Evolutionary conservation across 257 asterid species (phyloP).

Genomic region (Penstemon newberryi): DNA sequence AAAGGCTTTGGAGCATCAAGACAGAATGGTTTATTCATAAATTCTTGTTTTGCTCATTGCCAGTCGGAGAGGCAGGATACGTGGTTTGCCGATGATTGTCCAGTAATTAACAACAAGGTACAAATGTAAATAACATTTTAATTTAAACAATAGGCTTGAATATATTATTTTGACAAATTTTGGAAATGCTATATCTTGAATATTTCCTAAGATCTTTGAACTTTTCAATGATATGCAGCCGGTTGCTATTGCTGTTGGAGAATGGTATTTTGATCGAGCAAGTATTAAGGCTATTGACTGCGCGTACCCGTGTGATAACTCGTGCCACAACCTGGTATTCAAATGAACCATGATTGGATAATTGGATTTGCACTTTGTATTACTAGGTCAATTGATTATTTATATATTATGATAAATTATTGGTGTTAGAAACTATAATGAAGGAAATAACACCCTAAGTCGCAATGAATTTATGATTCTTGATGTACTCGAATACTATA

Average conservation of each 20-base stretch:
- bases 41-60: constrained; percentile 96
- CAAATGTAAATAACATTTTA: too few species aligned
- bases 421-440: background rate
- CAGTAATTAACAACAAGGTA: constrained; percentile 65
- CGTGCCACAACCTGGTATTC: constrained; percentile 92
- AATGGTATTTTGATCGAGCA: constrained; percentile 79
- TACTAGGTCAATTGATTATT: constrained; percentile 24
- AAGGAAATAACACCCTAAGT: constrained; percentile 32
- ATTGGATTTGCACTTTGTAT: constrained; percentile 2
- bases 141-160: background rate
- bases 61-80: constrained; percentile 97
- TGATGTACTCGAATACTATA: constrained; percentile 1
- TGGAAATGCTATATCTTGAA: background rate
- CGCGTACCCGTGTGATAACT: constrained; percentile 83
- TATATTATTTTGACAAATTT: background rate
- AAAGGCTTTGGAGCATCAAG: constrained; percentile 42
- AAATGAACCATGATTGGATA: constrained; percentile 35
- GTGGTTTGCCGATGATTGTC: constrained; percentile 83
- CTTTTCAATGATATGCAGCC: constrained; percentile 46
- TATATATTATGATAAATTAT: constrained; percentile 28
- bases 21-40: constrained; percentile 72
- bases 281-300: constrained; percentile 66
- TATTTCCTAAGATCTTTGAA: background rate
- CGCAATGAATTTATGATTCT: constrained; percentile 20
- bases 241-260: constrained; percentile 82